phyloP scores from a whole-genome alignment of 129 eudicot genomes.

The Silybum marianum region DNA sequence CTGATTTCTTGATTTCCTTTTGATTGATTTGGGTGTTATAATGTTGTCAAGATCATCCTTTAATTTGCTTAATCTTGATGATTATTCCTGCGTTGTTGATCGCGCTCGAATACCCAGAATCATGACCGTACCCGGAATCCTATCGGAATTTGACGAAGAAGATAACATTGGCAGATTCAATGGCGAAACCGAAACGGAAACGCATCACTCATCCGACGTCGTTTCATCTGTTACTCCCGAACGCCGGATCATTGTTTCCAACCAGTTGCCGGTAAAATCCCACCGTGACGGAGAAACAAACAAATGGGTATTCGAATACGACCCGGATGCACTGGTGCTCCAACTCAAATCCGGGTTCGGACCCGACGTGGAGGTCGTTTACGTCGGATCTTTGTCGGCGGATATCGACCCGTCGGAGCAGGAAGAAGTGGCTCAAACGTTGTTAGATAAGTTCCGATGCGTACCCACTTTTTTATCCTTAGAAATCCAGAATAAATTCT shows the following conservation, averaged over 20 bases:
- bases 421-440: constrained; percentile 65
- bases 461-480: constrained; percentile 72
- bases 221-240: constrained; percentile 33
- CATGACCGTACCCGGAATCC: constrained; percentile 61
- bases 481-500: constrained; percentile 60
- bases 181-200: background rate
- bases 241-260: constrained; percentile 68
- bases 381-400: constrained; percentile 62
- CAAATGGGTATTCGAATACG: constrained; percentile 77
- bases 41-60: constrained; percentile 88
- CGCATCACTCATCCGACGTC: constrained; percentile 24
- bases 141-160: constrained; percentile 52
- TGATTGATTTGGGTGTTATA: constrained; percentile 18
- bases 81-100: constrained; percentile 52
- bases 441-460: constrained; percentile 69
- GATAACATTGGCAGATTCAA: background rate
- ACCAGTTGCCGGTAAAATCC: constrained; percentile 71
- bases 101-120: constrained; percentile 61
- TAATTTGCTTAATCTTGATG: constrained; percentile 69
- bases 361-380: constrained; percentile 56
- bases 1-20: background rate
- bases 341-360: constrained; percentile 80
- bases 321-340: constrained; percentile 65
- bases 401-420: constrained; percentile 69
- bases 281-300: constrained; percentile 18